Base-by-base conservation (phyloP, 2,329 filamentous ascomycete genomes). In the Colletotrichum zoysiae region DNA sequence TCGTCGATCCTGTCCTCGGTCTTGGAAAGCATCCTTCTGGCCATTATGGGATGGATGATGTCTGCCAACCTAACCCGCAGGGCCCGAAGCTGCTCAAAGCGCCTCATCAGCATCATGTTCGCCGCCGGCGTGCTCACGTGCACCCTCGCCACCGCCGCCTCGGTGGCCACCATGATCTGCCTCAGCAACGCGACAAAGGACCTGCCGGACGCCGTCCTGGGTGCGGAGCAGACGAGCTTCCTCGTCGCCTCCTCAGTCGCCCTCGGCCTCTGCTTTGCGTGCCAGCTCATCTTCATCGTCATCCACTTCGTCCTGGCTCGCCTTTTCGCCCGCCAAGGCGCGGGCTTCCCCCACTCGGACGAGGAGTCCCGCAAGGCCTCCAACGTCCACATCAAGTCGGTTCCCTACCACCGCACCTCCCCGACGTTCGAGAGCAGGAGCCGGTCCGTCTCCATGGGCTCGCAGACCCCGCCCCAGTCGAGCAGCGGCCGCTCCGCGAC, bases 241-340 rank as follows among this genome's bases (percentile, higher is more conserved):
- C 76, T 89, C 46, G 77, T 84, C 18, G 86, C 84, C 42, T 78
- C 82, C 5, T 82, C 87, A 0, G 77, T 85, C 18, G 79, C 84
- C 18, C 79, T 89, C 63, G 84, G 82, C 12, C 67, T 86, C 50
- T 81, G 85, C 7, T 85, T 86, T 69, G 76, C 80, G 1, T 77
- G 81, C 9, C 88, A 90, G 75, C 78, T 87, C n/a, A 74, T 82
- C 33, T 89, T 88, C 74, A 77, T 87, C 58, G 78, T 85, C 35
- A 75, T 81, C 35, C 82, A 85, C 74, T 86, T 86, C 73, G 74
- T 86, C 42, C 71, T 79, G 44, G 79, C 78, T 30, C 81, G 85
- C 35, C 67, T 79, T 2, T 74, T 76, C n/a, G 76, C 76, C 38
- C 74, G 76, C 11, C 77, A 75, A n/a, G 74, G 76, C 56, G 76